phyloP scores from a whole-genome alignment of 805 yeast species.

The Wickerhamiella shivajii region DNA sequence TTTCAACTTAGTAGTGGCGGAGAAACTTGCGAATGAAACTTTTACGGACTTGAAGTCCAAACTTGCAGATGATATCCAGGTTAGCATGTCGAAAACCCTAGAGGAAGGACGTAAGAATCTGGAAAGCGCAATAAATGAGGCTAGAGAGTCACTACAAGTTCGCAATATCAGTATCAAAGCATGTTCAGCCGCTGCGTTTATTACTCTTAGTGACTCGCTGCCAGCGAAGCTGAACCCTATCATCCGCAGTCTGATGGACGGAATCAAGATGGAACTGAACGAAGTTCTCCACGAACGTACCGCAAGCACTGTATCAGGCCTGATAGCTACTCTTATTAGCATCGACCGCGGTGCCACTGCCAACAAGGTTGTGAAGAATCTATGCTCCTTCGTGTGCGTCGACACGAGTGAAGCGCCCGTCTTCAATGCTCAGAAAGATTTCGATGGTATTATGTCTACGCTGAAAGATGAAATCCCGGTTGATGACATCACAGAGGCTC shows the following conservation, averaged over 20 bases:
- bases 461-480: slow-evolving; percentile 30
- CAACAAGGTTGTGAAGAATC: slow-evolving; percentile 76
- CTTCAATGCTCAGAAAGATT: slow-evolving; percentile 48
- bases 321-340: slow-evolving; percentile 44
- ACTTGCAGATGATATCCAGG: slow-evolving; percentile 53
- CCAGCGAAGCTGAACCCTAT: slow-evolving; percentile 82
- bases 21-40: slow-evolving; percentile 46
- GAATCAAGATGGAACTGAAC: slow-evolving; percentile 63
- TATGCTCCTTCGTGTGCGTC: slow-evolving; percentile 87
- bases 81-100: slow-evolving; percentile 54
- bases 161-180: slow-evolving; percentile 48
- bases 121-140: slow-evolving; percentile 49
- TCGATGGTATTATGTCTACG: slow-evolving; percentile 51
- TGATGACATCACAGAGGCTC: slow-evolving; percentile 44
- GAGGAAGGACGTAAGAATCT: slow-evolving; percentile 69
- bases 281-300: slow-evolving; percentile 53
- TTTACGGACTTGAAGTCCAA: slow-evolving; percentile 49
- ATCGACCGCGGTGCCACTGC: slow-evolving; percentile 57
- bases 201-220: slow-evolving; percentile 36
- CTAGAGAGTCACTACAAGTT: slow-evolving; percentile 34
- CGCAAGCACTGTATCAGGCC: slow-evolving; percentile 49
- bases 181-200: slow-evolving; percentile 59
- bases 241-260: slow-evolving; percentile 83
- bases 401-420: slow-evolving; percentile 95
- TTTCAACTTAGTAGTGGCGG: slow-evolving; percentile 66